Conservation (phyloP, 2,329 filamentous ascomycete genomes). For the Drechslerella dactyloides region DNA sequence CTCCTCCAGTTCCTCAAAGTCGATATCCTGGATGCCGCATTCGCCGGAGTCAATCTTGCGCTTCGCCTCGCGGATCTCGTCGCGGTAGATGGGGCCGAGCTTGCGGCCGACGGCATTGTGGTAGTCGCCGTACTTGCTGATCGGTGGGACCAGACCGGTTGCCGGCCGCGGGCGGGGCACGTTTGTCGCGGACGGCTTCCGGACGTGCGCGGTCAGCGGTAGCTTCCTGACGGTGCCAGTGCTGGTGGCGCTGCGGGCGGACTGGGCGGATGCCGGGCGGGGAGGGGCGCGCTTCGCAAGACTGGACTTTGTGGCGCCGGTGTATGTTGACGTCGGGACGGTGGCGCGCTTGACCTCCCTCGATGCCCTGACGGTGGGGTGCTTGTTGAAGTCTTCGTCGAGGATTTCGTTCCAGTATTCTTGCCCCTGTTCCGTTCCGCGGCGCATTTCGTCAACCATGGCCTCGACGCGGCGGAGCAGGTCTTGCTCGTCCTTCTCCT, state of each 20-base stretch:
- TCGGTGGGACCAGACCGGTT: constrained; percentile 18
- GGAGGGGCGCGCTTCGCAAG: constrained; percentile 25
- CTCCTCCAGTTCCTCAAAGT: constrained; percentile 31
- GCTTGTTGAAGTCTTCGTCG: constrained; percentile 4
- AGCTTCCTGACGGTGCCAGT: constrained; percentile 4
- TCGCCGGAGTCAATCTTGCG: constrained; percentile 22
- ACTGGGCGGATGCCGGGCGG: constrained; percentile 28
- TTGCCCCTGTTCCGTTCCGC: constrained; percentile 6
- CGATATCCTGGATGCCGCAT: constrained; percentile 20
- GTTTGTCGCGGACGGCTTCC: constrained; percentile 10
- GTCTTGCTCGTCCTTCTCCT: constrained; percentile 30
- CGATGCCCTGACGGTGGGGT: constrained; percentile 1
- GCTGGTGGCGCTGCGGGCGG: constrained; percentile 16
- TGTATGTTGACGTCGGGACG: not conserved
- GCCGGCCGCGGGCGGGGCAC: constrained; percentile 11
- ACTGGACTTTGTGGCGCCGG: constrained; percentile 30
- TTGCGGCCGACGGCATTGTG: constrained; percentile 10
- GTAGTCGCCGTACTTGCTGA: constrained; percentile 29
- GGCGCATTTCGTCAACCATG: constrained; percentile 30
- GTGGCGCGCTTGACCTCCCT: constrained; percentile 1
- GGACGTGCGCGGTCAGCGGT: not conserved
- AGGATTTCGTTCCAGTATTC: constrained; percentile 13
- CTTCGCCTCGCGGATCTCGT: constrained; percentile 14
- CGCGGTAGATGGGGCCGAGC: constrained; percentile 19
- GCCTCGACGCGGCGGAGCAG: constrained; percentile 17